Conservation (phyloP, 306 rosid genomes). For the Quercus variabilis region DNA sequence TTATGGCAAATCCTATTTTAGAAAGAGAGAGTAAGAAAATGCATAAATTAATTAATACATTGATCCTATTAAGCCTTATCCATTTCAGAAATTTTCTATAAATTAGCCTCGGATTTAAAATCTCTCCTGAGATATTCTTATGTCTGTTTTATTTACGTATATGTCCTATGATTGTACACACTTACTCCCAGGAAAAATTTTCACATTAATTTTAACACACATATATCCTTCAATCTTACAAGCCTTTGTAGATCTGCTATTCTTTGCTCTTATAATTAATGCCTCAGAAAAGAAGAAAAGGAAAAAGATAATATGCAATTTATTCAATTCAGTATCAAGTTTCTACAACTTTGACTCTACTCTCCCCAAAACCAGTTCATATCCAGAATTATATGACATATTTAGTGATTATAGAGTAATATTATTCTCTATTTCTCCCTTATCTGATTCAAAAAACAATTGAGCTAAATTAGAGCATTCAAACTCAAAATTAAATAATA, state of each 20-base stretch:
- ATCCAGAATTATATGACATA: background rate
- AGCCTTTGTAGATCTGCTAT: too few relatives aligned
- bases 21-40: background rate
- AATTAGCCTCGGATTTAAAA: background rate
- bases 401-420: background rate
- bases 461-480: too few relatives aligned
- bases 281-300: background rate
- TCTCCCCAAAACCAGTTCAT: background rate
- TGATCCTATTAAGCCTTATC: background rate
- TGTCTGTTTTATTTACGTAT: too few relatives aligned
- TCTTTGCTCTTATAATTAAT: too few relatives aligned
- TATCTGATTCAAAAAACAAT: background rate
- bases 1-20: background rate
- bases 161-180: too few relatives aligned
- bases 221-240: too few relatives aligned
- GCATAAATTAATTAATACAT: background rate
- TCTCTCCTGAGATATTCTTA: background rate
- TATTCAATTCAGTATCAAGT: background rate
- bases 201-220: too few relatives aligned
- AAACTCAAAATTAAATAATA: too few relatives aligned
- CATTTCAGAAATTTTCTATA: background rate
- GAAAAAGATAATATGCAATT: background rate
- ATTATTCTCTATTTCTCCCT: background rate
- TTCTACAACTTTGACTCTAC: background rate
- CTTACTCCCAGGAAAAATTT: too few relatives aligned